Percentiles rank a stretch among this genome's conserved stretches.
Conservation (phyloP, 371 early-diverging fungal genomes). For the Circinella minor region DNA sequence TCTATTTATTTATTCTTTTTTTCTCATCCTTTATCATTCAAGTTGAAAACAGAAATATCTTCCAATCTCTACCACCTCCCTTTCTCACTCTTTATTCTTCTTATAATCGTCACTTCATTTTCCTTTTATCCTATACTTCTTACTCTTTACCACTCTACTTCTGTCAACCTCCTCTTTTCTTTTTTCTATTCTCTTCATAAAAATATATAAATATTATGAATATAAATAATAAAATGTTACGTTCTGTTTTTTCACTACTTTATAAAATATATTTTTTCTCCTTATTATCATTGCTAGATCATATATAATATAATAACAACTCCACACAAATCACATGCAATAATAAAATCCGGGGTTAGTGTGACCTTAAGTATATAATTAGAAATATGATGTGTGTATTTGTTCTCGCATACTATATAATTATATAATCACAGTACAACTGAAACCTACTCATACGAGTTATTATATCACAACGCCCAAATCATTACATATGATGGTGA, state of each 20-base stretch:
- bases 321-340: conserved; percentile 2
- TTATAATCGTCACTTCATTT: background rate
- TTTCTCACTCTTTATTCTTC: background rate
- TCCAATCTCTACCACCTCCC: too few relatives aligned
- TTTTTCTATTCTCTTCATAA: background rate
- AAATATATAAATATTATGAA: background rate
- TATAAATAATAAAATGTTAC: background rate
- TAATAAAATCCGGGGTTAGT: conserved; percentile 9
- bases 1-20: too few relatives aligned
- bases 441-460: too few relatives aligned
- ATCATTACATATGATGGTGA: conserved; percentile 1
- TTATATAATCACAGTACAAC: too few relatives aligned
- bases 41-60: too few relatives aligned
- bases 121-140: conserved; percentile 1
- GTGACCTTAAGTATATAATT: background rate
- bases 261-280: too few relatives aligned
- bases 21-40: too few relatives aligned
- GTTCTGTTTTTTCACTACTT: background rate
- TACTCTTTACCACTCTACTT: background rate
- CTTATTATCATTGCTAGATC: too few relatives aligned
- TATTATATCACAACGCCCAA: too few relatives aligned
- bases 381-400: too few relatives aligned
- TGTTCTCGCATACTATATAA: too few relatives aligned
- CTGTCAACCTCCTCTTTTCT: background rate
- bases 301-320: background rate